Conservation (phyloP, 106 monocot species). For the Triglochin maritima region DNA sequence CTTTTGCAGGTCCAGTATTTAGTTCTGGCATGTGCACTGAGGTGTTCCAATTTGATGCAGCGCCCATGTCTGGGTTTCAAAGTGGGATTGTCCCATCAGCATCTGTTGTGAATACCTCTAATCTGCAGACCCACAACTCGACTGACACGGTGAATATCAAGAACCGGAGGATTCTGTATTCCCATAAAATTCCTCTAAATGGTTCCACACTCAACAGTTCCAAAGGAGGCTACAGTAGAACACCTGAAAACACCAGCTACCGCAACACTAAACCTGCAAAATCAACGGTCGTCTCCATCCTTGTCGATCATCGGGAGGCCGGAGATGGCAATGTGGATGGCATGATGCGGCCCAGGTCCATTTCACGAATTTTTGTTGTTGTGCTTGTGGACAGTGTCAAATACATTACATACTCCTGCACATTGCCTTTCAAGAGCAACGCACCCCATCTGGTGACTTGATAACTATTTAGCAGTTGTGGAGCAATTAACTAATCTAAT, state of each 20-base stretch:
- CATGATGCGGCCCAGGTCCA: constrained; percentile 38
- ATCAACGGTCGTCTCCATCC: constrained; percentile 62
- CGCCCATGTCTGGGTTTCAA: constrained; percentile 18
- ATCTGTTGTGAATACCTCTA: constrained; percentile 25
- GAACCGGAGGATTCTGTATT: constrained; percentile 56
- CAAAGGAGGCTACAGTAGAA: constrained; percentile 14
- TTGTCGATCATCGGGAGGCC: constrained; percentile 79
- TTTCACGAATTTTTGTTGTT: constrained; percentile 48
- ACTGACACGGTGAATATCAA: constrained; percentile 16
- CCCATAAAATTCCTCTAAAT: constrained; percentile 32
- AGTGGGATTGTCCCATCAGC: constrained; percentile 47
- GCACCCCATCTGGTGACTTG: constrained; percentile 2
- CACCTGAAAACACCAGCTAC: constrained; percentile 24
- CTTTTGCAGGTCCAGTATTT: constrained; percentile 63
- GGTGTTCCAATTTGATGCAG: constrained; percentile 79
- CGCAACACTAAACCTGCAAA: constrained; percentile 15
- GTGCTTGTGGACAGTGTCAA: constrained; percentile 26
- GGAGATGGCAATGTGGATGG: constrained; percentile 32
- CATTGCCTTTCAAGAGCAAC: constrained; percentile 13
- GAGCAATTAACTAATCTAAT: too few species aligned
- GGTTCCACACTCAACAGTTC: constrained; percentile 35
- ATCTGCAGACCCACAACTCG: constrained; percentile 19
- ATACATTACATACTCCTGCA: constrained; percentile 28
- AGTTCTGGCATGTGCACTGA: constrained; percentile 96
- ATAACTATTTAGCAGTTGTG: background rate